Evolutionary conservation across 176 grass and related monocot genomes (phyloP), one percentile per base, ranked within the genome.

Genomic region (Eleusine coracana): DNA sequence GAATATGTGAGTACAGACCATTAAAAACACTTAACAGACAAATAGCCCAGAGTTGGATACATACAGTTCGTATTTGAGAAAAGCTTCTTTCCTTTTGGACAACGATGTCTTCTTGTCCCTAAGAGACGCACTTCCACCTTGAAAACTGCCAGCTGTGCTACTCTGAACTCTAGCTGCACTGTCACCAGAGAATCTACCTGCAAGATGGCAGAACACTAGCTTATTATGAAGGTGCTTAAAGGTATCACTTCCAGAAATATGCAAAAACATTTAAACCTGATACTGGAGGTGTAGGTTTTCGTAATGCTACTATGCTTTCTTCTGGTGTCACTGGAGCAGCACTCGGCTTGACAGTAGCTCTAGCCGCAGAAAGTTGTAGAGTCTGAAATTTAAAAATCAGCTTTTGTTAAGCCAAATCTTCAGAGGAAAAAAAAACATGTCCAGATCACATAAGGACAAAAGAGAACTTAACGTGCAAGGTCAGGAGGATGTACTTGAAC

Each of bases 11-110:
- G 69, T 69, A 85, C 45, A 71, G 25, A 56, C 60, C 68, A 85
- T 67, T 71, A 58, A 80, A 34, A 51, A 67, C 55, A 39, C 28
- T 37, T 74, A 85, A 85, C 68, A 66, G 13, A 72, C 59, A 74
- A 85, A 88, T 60, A 80, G 38, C 66, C 21, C 45, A 80, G 75
- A 82, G 39, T 83, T 70, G 66, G 56, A 21, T 49, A 66, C 88
- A 82, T 90, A 98, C 96, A 98, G 96, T 82, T 98, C 88, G 73
- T 95, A 98, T 91, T 94, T 89, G 70, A 98, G 87, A 74, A 89
- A 93, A 90, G 96, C 92, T 87, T 98, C 96, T 90, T 91, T 93
- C 77, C 95, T 98, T 89, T 97, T 94, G 38, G 88, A 89, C 42
- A 92, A 77, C 78, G 94, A 77, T 20, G 77, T 80, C 85, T 91